Conservation (phyloP, 1,284 basidiomycete species). For the Tilletia indica region DNA sequence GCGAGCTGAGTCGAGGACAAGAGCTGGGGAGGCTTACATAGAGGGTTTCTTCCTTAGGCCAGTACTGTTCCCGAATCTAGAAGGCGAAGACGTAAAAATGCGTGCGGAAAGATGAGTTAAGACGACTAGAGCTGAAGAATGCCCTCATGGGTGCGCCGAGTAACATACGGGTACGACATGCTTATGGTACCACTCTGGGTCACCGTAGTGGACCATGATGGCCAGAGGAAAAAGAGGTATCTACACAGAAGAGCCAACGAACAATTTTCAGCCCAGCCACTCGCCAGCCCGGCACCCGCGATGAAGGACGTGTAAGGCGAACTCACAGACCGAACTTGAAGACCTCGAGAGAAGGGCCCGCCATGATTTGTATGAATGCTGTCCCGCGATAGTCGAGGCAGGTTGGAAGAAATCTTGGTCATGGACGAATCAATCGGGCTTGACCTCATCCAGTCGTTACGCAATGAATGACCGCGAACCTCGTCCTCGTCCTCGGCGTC, state of each 20-base stretch:
- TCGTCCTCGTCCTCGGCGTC: no score
- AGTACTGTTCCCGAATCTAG: slow-evolving; percentile 27
- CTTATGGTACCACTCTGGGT: slow-evolving; percentile 79
- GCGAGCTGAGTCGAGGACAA: not conserved
- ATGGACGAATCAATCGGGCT: no score
- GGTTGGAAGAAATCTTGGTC: no score
- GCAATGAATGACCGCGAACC: not conserved
- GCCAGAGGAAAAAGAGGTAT: slow-evolving; percentile 81
- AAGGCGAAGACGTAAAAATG: no score
- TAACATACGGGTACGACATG: slow-evolving; percentile 73
- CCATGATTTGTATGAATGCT: slow-evolving; percentile 60
- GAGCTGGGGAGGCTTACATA: slow-evolving; percentile 26
- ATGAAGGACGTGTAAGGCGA: not conserved
- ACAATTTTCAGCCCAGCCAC: slow-evolving; percentile 15
- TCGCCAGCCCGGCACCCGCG: no score
- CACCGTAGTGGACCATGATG: slow-evolving; percentile 81
- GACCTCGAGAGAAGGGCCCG: slow-evolving; percentile 66
- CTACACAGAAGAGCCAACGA: slow-evolving; percentile 51
- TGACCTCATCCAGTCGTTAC: slow-evolving; percentile 6
- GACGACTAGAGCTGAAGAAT: not conserved
- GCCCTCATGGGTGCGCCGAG: no score
- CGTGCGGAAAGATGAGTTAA: not conserved
- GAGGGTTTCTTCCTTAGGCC: slow-evolving; percentile 41
- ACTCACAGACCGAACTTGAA: slow-evolving; percentile 51
- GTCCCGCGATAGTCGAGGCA: not conserved